Base-by-base conservation (phyloP, 257 asterid species). In the Ocimum tenuiflorum region DNA sequence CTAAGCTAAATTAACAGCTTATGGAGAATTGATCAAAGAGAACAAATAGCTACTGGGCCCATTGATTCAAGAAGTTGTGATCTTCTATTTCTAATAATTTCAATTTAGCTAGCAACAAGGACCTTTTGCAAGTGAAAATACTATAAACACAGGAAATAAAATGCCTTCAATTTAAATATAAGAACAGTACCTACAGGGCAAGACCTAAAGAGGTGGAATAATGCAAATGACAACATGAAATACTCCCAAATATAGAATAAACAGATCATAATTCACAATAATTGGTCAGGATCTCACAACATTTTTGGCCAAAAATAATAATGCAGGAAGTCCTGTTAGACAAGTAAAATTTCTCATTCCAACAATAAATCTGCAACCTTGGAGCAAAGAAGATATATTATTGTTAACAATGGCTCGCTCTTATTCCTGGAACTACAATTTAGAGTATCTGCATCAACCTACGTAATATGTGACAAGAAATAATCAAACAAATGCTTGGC, bases 231-330 rank as follows among this genome's bases (percentile, higher is more conserved):
- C 1, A 47, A 55, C 36, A 8, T 41, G 3, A 57, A 60, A 15
- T 48, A 63, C 47, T 20, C 48, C 6, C 39, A n/a, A n/a, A 59
- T 13, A 63, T 38, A 46, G 66, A 55, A 56, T 27, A 58, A 68
- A 60, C 47, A 22, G 48, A 23, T 7, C 24, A 48, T 7, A 27
- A 39, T 27, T 50, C 62, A 45, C 75, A 42, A 68, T 49, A 3
- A 62, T 41, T 38, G 47, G 24, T 48, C 38, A 63, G 81, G 72
- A 76, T 70, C 97, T 82, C 81, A 90, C 99, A 71, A 96, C 95
- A 82, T 94, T 94, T 80, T 94, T 94, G 60, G 96, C 99, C 96
- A 94, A 80, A 81, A n/a, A n/a, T n/a, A 90, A 94, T 69, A 94
- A 75, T 50, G 99, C 97, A 56, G 99, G 99, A 63, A 72, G 95